Conservation (phyloP, 2,329 filamentous ascomycete genomes). For the Ilyonectria robusta region DNA sequence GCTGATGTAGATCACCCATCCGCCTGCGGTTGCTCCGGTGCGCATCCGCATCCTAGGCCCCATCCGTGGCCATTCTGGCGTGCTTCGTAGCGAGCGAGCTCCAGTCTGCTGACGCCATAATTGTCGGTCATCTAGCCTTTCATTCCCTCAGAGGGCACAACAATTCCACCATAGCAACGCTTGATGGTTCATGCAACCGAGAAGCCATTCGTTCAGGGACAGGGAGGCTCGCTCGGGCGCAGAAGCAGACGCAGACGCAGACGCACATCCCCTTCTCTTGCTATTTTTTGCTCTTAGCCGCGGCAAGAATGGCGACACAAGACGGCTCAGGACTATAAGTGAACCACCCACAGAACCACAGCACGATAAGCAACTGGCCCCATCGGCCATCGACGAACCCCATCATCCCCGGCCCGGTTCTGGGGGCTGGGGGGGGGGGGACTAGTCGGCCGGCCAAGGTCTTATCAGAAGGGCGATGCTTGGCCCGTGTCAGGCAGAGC, state of each 20-base stretch:
- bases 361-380: slow-evolving; percentile 5
- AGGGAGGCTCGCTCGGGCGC: not conserved
- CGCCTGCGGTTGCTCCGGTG: slow-evolving; percentile 3
- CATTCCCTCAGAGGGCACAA: slow-evolving; percentile 23
- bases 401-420: slow-evolving; percentile 1
- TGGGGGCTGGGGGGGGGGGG: not conserved
- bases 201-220: not conserved
- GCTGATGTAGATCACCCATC: slow-evolving; percentile 11
- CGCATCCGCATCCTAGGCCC: not conserved
- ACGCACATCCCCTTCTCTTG: not conserved
- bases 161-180: slow-evolving; percentile 39
- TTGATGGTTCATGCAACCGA: slow-evolving; percentile 3
- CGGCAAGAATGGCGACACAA: not conserved
- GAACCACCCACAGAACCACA: slow-evolving; percentile 1
- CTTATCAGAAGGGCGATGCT: not conserved
- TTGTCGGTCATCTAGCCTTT: not conserved
- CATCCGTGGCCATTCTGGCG: slow-evolving; percentile 11
- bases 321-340: not conserved
- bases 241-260: not conserved
- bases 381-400: not conserved
- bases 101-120: slow-evolving; percentile 43
- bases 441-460: not conserved
- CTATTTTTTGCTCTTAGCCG: slow-evolving; percentile 3
- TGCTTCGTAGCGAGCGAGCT: slow-evolving; percentile 38
- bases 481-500: not conserved